These are phyloP conservation scores for Tetracladium maxilliforme DNA, from an alignment of 2,329 filamentous ascomycete genomes.

Conservation along the genomic window DNA sequence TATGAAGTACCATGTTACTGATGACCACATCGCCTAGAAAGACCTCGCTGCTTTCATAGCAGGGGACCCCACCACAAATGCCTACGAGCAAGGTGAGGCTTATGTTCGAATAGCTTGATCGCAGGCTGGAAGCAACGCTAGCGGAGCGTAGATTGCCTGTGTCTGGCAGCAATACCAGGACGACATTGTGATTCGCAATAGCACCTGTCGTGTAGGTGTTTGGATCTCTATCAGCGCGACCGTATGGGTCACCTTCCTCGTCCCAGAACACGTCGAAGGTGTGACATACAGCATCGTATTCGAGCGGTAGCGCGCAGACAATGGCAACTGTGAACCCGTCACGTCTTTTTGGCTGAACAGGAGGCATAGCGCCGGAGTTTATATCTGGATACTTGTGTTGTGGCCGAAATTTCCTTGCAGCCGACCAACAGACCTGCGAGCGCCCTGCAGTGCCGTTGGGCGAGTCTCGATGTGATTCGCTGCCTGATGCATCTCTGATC, in stretches of 20 bases:
- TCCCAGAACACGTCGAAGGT: constrained; percentile 12
- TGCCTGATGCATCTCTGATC: no score
- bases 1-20: constrained; percentile 12
- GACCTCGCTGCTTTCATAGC: constrained; percentile 1
- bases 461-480: no score
- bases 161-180: constrained; percentile 12
- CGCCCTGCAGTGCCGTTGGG: no score
- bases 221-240: constrained; percentile 9
- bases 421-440: no score
- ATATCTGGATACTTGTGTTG: no score
- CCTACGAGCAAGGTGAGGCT: constrained; percentile 20
- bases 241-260: constrained; percentile 8
- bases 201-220: constrained; percentile 16
- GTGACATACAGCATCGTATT: constrained; percentile 10
- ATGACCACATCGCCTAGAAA: constrained; percentile 19
- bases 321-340: constrained; percentile 14
- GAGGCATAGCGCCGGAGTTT: no score
- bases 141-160: constrained; percentile 16
- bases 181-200: constrained; percentile 12
- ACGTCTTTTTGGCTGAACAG: constrained; percentile 5
- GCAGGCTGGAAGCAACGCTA: constrained; percentile 11
- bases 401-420: no score
- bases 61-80: constrained; percentile 23
- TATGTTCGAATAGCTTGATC: constrained; percentile 17
- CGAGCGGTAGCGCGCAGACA: constrained; percentile 14